Base-by-base conservation (phyloP, 805 yeast genomes). In the Metschnikowia kunwiensis region DNA sequence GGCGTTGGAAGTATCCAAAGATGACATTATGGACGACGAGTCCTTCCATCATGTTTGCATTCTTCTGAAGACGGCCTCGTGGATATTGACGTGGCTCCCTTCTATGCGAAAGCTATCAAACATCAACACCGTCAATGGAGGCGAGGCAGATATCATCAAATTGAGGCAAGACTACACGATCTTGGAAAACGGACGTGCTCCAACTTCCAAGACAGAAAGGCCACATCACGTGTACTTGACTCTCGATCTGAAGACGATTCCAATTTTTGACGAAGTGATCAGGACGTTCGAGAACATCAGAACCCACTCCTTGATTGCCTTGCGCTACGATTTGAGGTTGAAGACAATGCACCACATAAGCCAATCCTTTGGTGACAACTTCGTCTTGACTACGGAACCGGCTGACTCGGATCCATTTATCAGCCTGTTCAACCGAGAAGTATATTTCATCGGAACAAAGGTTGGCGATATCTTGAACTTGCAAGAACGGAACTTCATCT, bases 21-120 rank as follows among this genome's bases (percentile, higher is more conserved):
- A 70, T 16, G 86, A 80, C 43, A 51, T 77, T 10, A 61, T 84
- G 28, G 85, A 78, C 42, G 54, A 63, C 12, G 70, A 70, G 10
- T 65, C 76, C 10, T 68, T 80, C 44, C 69, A 70, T 31, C 68
- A 72, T 14, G 63, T 80, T 3, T 64, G 80, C 9, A 61, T 77
- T 35, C 61, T 85, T 28, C 61, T 78, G 13, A 65, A 74, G 10
- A 74, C 83, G 4, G 46, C 81, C 1, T 60, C 68, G 12, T 77
- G 87, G 79, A 61, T 80, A 3, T 55, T 76, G 26, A 49, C 63
- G 12, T 80, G 88, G 84, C 64, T 85, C 28, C 82, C 85, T 0
- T 52, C 52, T 5, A 58, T 80, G 51, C 65, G 74, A 36, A 72
- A 74, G 34, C 51, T 50, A 14, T 57, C 68, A 1, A 63, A 59